Evolutionary conservation across 208 protist genomes (phyloP), one percentile per base, ranked within the genome.

Genomic region (Vickermania ingenoplastis): DNA sequence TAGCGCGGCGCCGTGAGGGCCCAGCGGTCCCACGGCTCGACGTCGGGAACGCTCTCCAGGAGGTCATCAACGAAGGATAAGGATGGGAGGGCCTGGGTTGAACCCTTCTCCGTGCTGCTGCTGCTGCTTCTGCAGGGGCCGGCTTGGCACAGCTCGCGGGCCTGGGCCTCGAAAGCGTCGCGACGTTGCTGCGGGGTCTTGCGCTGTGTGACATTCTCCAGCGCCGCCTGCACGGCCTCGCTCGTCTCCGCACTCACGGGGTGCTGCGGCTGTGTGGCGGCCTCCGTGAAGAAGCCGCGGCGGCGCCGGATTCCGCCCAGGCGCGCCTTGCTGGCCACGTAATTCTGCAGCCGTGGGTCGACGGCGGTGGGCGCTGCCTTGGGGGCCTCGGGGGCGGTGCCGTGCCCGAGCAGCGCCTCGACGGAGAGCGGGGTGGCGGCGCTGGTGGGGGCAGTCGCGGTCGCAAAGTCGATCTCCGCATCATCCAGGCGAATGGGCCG

Each of bases 21-120:
- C 80, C 80, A 90, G 21, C 72, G 59, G 59, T 92, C 86, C 83
- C 86, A 92, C 64, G 86, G 86, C 65, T 89, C 51, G 14, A 55
- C 7, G 21, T 55, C 21, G 51, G 21, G 21, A 7, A 27, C 51
- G 11, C n/a, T n/a, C n/a, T n/a, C n/a, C n/a, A n/a, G n/a, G n/a
- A n/a, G n/a, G n/a, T n/a, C n/a, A n/a, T n/a, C n/a, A n/a, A n/a
- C n/a, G n/a, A n/a, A n/a, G n/a, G n/a, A n/a, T n/a, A n/a, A n/a
- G n/a, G n/a, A n/a, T n/a, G n/a, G n/a, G n/a, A n/a, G n/a, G n/a
- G n/a, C n/a, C n/a, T n/a, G n/a, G n/a, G n/a, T n/a, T n/a, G n/a
- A n/a, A n/a, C n/a, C n/a, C n/a, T n/a, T n/a, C n/a, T n/a, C n/a
- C n/a, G n/a, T n/a, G n/a, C n/a, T n/a, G n/a, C n/a, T n/a, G n/a